Conservation (phyloP, 805 yeast genomes). For the Myxozyma kluyveri region DNA sequence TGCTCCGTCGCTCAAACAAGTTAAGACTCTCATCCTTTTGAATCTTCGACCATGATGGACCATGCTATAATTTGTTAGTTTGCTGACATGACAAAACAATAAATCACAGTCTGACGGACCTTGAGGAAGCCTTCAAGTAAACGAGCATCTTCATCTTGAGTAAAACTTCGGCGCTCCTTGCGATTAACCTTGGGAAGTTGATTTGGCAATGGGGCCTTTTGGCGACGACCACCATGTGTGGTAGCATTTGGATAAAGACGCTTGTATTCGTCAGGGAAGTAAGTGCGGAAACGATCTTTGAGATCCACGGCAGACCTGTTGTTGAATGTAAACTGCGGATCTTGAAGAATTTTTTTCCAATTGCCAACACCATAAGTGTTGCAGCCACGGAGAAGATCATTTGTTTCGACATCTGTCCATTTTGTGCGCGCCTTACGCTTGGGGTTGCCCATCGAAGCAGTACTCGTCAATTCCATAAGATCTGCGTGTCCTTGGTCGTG, state of each 20-base stretch:
- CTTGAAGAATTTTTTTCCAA: slow-evolving; percentile 48
- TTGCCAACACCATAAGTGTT: slow-evolving; percentile 40
- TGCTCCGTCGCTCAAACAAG: slow-evolving; percentile 43
- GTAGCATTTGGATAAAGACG: slow-evolving; percentile 47
- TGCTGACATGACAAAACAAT: background rate
- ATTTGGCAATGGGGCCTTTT: slow-evolving; percentile 29
- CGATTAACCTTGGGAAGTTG: slow-evolving; percentile 44
- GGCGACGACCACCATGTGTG: slow-evolving; percentile 40
- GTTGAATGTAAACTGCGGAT: slow-evolving; percentile 42
- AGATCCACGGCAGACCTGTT: slow-evolving; percentile 48
- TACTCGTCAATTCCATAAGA: slow-evolving; percentile 13
- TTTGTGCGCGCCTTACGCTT: slow-evolving; percentile 33
- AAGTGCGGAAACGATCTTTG: slow-evolving; percentile 45
- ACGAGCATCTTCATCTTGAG: slow-evolving; percentile 45
- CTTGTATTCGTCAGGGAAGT: slow-evolving; percentile 47
- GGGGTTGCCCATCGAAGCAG: slow-evolving; percentile 3
- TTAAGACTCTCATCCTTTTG: slow-evolving; percentile 43
- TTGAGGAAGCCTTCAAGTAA: slow-evolving; percentile 43
- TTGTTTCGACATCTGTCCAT: slow-evolving; percentile 47
- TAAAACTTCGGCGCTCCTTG: slow-evolving; percentile 45
- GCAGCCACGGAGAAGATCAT: slow-evolving; percentile 45
- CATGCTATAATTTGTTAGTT: slow-evolving; percentile 35
- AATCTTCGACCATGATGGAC: slow-evolving; percentile 48
- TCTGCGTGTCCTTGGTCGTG: slow-evolving; percentile 4
- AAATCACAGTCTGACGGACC: slow-evolving; percentile 3